phyloP scores from a whole-genome alignment of 345 rosid species.

The Crucihimalaya himalaica region DNA sequence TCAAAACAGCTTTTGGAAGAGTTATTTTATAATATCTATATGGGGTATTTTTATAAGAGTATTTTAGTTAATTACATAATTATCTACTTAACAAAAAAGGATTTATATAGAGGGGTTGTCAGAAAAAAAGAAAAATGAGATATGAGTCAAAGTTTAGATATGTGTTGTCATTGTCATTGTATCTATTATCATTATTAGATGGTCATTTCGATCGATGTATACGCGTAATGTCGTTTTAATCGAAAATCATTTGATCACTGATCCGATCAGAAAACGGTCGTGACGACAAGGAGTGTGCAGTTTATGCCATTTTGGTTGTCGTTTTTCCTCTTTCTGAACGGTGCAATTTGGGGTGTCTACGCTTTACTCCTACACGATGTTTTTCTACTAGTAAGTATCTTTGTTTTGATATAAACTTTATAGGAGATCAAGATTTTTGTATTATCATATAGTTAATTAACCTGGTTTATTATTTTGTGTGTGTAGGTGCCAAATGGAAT shows the following conservation, averaged over 20 bases:
- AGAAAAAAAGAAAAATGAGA: neutral
- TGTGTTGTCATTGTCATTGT: neutral
- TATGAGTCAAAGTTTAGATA: neutral
- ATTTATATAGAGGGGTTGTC: neutral
- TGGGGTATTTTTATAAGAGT: too few species aligned
- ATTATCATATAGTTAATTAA: neutral
- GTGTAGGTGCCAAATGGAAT: constrained; percentile 74
- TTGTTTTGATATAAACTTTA: neutral
- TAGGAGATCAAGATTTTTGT: neutral
- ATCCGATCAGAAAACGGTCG: constrained; percentile 65
- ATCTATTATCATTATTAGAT: neutral
- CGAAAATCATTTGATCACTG: constrained; percentile 5
- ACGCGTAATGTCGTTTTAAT: constrained; percentile 6
- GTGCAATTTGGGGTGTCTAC: constrained; percentile 65
- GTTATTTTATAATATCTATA: too few species aligned
- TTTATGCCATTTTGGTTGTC: constrained; percentile 80
- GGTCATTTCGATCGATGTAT: neutral
- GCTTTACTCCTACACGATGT: constrained; percentile 55
- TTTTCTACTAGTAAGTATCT: constrained; percentile 54
- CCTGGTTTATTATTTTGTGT: neutral
- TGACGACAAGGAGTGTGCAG: constrained; percentile 63
- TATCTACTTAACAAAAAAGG: neutral
- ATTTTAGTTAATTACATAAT: neutral
- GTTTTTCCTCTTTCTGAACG: constrained; percentile 62
- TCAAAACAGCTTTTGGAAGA: neutral